Conservation (phyloP, 2,329 filamentous ascomycete genomes). For the Apiospora malaysiana region DNA sequence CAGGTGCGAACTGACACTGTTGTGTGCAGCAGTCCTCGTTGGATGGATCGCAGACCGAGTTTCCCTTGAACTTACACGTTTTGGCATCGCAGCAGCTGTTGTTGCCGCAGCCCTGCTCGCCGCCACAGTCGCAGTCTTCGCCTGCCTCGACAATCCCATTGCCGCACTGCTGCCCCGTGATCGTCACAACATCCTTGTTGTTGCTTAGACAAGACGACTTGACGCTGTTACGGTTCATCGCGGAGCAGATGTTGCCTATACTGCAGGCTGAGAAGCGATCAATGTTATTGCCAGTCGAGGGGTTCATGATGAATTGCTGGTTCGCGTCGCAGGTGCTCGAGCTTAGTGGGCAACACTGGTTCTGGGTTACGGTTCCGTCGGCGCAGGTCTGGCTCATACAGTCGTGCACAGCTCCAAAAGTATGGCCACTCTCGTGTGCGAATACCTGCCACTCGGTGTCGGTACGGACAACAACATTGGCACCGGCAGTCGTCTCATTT, state of each 20-base stretch:
- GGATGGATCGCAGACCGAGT: conserved; percentile 77
- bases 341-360: conserved; percentile 81
- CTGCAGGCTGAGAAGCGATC: conserved; percentile 85
- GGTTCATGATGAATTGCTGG: conserved; percentile 94
- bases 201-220: conserved; percentile 79
- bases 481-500: conserved; percentile 76
- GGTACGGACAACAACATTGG: conserved; percentile 88
- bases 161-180: conserved; percentile 85
- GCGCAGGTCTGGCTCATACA: conserved; percentile 74
- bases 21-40: conserved; percentile 83
- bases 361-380: conserved; percentile 58
- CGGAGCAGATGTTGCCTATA: conserved; percentile 92
- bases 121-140: conserved; percentile 96
- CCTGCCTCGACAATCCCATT: conserved; percentile 96
- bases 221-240: conserved; percentile 77
- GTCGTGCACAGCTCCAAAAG: conserved; percentile 95
- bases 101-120: conserved; percentile 69
- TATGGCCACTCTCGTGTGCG: conserved; percentile 92
- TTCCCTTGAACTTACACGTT: conserved; percentile 83
- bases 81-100: conserved; percentile 84
- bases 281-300: conserved; percentile 77
- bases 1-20: conserved; percentile 69
- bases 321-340: conserved; percentile 72
- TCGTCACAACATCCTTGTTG: conserved; percentile 82
- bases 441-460: conserved; percentile 93